Conservation (phyloP, 495 filamentous ascomycete species). For the Oidiodendron maius region DNA sequence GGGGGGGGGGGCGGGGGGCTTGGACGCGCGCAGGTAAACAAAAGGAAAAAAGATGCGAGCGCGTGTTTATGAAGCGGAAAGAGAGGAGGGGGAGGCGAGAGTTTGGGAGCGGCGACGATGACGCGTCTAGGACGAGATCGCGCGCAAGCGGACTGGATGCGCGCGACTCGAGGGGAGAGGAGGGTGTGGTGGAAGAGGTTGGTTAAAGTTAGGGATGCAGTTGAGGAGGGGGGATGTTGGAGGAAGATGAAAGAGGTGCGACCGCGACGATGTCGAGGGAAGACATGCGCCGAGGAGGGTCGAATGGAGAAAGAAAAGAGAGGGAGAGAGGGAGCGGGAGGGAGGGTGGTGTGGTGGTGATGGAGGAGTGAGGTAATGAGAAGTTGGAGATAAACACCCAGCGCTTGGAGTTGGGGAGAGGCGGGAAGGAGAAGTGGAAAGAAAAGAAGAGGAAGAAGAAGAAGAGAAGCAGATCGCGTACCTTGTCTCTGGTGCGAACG, state of each 20-base stretch:
- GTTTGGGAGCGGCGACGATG: neutral
- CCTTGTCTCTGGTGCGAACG: conserved; percentile 55
- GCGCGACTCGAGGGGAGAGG: too few relatives aligned
- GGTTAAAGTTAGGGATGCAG: too few relatives aligned
- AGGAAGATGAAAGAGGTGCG: too few relatives aligned
- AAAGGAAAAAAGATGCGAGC: too few relatives aligned
- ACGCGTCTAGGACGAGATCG: too few relatives aligned
- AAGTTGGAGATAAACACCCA: neutral
- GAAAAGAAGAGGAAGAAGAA: conserved; percentile 17
- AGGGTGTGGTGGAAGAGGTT: too few relatives aligned
- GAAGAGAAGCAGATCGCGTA: conserved; percentile 36
- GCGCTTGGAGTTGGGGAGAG: neutral
- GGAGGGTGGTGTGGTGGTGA: conserved; percentile 1
- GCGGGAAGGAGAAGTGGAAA: conserved; percentile 17
- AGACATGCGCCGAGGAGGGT: conserved; percentile 3
- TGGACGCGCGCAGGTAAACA: too few relatives aligned
- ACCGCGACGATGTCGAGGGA: too few relatives aligned
- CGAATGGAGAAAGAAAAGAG: neutral
- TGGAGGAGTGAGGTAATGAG: neutral
- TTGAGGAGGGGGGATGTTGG: too few relatives aligned
- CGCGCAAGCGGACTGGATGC: too few relatives aligned
- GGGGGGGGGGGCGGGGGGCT: conserved; percentile 14
- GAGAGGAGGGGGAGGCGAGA: conserved; percentile 2
- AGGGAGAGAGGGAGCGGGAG: conserved; percentile 10
- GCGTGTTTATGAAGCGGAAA: too few relatives aligned